Evolutionary conservation across 768 basidiomycete species (phyloP).

Genomic region (Hypholoma fasciculare): DNA sequence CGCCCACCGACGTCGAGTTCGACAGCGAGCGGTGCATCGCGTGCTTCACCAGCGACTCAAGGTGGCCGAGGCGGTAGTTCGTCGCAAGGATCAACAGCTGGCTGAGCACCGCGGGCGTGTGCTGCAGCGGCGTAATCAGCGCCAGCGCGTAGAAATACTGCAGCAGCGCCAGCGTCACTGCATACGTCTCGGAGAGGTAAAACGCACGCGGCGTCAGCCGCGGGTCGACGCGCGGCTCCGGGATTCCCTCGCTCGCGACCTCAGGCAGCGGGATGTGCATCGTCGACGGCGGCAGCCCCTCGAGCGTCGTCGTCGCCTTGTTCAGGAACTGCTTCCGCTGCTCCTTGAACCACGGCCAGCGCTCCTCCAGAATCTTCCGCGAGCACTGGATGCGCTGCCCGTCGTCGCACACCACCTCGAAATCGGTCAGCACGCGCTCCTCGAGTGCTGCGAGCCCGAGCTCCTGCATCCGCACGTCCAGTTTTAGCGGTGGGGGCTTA

Average conservation of each 20-base stretch:
- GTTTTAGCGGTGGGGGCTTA: slow-evolving; percentile 70
- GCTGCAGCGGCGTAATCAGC: slow-evolving; percentile 88
- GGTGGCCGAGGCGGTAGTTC: slow-evolving; percentile 76
- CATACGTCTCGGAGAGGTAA: slow-evolving; percentile 84
- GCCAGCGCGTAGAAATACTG: slow-evolving; percentile 93
- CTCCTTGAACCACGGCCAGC: slow-evolving; percentile 95
- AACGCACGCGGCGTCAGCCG: slow-evolving; percentile 79
- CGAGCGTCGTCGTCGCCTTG: slow-evolving; percentile 55
- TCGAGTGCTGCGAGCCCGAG: slow-evolving; percentile 84
- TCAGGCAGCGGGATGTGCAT: slow-evolving; percentile 68
- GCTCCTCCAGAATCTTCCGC: slow-evolving; percentile 78
- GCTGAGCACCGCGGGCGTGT: slow-evolving; percentile 85
- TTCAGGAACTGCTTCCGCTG: slow-evolving; percentile 61
- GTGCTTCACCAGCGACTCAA: slow-evolving; percentile 84
- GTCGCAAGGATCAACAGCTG: slow-evolving; percentile 83
- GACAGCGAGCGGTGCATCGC: slow-evolving; percentile 90
- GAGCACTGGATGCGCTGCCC: slow-evolving; percentile 82
- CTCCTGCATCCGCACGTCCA: slow-evolving; percentile 76
- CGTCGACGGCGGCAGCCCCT: slow-evolving; percentile 56
- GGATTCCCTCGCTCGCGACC: slow-evolving; percentile 50
- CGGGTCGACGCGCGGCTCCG: slow-evolving; percentile 67
- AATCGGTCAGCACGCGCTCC: slow-evolving; percentile 81
- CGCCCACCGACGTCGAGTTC: slow-evolving; percentile 83
- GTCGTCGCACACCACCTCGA: slow-evolving; percentile 92
- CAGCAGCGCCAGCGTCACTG: slow-evolving; percentile 83